Percentiles rank a stretch among this genome's conserved stretches.
Conservation (phyloP, 495 filamentous ascomycete species). For the Penicillium malachiteum region DNA sequence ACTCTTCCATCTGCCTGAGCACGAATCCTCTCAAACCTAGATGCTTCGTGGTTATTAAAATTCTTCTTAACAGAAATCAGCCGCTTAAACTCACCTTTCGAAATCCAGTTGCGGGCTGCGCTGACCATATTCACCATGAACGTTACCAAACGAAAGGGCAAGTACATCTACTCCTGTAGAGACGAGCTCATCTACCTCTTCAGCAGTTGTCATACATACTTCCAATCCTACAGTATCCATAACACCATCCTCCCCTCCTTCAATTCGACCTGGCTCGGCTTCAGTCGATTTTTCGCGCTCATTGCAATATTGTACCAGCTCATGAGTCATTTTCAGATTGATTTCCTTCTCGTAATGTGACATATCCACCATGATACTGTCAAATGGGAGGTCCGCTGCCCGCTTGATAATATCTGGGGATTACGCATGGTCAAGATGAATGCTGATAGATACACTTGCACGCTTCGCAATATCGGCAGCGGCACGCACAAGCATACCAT, state of each 20-base stretch:
- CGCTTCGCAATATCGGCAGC: conserved; percentile 54
- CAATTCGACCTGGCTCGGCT: conserved; percentile 73
- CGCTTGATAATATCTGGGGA: conserved; percentile 57
- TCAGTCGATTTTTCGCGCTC: conserved; percentile 66
- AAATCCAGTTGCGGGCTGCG: conserved; percentile 66
- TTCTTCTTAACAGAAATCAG: not conserved
- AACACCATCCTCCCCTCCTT: conserved; percentile 76
- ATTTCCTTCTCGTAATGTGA: conserved; percentile 72
- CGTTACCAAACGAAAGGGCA: conserved; percentile 75
- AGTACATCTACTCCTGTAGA: conserved; percentile 70
- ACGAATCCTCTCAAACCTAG: conserved; percentile 15
- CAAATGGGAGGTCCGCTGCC: conserved; percentile 61
- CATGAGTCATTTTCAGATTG: conserved; percentile 63
- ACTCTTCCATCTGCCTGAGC: conserved; percentile 43
- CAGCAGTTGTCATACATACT: conserved; percentile 65
- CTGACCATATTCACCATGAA: conserved; percentile 71
- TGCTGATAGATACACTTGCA: conserved; percentile 61
- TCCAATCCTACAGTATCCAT: conserved; percentile 66
- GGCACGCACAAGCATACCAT: conserved; percentile 53
- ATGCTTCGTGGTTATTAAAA: not conserved
- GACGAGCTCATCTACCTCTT: conserved; percentile 68
- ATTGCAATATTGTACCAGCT: conserved; percentile 66
- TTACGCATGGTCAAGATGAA: conserved; percentile 71
- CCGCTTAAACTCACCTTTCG: conserved; percentile 37
- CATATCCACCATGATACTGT: conserved; percentile 76